Base-by-base conservation (phyloP, 2,329 filamentous ascomycete species). In the Trichoderma koningiopsis region DNA sequence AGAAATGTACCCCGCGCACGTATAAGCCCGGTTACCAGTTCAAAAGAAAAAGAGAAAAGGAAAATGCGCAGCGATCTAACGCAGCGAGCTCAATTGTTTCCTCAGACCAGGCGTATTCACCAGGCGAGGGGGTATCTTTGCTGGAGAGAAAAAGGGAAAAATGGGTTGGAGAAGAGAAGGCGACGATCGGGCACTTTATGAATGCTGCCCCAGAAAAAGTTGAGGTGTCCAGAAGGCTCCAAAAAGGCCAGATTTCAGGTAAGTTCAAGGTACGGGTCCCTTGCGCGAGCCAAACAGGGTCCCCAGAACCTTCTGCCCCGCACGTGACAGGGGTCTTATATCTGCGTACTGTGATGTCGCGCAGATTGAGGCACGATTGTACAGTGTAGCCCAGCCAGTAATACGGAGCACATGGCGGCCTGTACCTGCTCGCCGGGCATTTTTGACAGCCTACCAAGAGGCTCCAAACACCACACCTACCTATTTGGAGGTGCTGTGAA, bases 191-290 rank as follows among this genome's bases (percentile, higher is more conserved):
- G 72, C 69, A 75, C 79, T 82, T 64, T 82, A 81, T 77, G 77
- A 81, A 79, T 73, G 70, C 71, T 37, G 66, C 57, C 66, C 57
- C 37, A 58, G 68, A 68, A 68, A 62, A 68, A 57, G 76, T 80
- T 75, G 75, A 83, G 78, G 81, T 83, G 82, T 83, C 81, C 81
- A 82, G 75, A 80, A 77, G 74, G 77, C 75, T 77, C 40, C 61
- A 77, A 81, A 83, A 81, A 84, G 82, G 82, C 83, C 82, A 84
- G 81, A 83, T 84, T 83, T 81, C 82, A 82, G 76, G 73, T 77
- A 70, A 24, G 61, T 59, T 69, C 55, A 47, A 59, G 61, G 40
- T 61, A 65, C 68, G 61, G 64, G 63, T 66, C 59, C 68, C 53
- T 49, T 68, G 64, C 57, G 55, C 37, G 56, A 56, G 61, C 65